Evolutionary conservation across 140 eudicot genomes (phyloP).

Genomic region (Anethum foeniculum): DNA sequence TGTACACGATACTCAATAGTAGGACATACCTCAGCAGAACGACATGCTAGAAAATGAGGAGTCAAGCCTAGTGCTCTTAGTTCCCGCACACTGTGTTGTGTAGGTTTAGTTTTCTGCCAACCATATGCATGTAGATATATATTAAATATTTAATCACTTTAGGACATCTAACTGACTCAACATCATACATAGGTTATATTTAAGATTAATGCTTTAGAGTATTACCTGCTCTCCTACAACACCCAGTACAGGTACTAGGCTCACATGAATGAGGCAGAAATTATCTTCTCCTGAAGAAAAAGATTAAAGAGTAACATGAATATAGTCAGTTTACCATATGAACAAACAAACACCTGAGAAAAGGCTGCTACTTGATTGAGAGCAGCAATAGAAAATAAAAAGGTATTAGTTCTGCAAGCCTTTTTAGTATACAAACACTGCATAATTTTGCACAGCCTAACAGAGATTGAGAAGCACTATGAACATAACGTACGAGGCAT

Average conservation of each 20-base stretch:
- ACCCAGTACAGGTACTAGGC: slow-evolving; percentile 89
- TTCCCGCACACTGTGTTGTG: slow-evolving; percentile 96
- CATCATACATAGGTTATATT: slow-evolving; percentile 7
- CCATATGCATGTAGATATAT: neutral
- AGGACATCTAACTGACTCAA: neutral
- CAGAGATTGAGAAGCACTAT: neutral
- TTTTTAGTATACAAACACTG: neutral
- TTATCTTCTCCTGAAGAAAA: slow-evolving; percentile 63
- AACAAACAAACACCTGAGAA: slow-evolving; percentile 8
- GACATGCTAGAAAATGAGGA: slow-evolving; percentile 94
- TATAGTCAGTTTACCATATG: slow-evolving; percentile 7
- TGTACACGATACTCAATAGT: neutral
- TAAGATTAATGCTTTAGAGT: neutral
- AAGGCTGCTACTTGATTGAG: neutral
- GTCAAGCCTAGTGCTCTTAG: slow-evolving; percentile 92
- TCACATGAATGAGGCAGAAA: slow-evolving; percentile 89
- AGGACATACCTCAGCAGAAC: slow-evolving; percentile 69
- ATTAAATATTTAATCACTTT: neutral
- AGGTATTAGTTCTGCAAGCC: neutral
- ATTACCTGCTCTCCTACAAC: slow-evolving; percentile 95
- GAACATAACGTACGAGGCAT: neutral
- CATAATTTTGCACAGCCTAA: neutral
- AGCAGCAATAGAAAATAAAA: neutral
- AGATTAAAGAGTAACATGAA: slow-evolving; percentile 10
- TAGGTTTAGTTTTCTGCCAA: slow-evolving; percentile 89